These are phyloP conservation scores for Botryotinia convoluta DNA, from an alignment of 2,329 filamentous ascomycete genomes.

Conservation along the genomic window DNA sequence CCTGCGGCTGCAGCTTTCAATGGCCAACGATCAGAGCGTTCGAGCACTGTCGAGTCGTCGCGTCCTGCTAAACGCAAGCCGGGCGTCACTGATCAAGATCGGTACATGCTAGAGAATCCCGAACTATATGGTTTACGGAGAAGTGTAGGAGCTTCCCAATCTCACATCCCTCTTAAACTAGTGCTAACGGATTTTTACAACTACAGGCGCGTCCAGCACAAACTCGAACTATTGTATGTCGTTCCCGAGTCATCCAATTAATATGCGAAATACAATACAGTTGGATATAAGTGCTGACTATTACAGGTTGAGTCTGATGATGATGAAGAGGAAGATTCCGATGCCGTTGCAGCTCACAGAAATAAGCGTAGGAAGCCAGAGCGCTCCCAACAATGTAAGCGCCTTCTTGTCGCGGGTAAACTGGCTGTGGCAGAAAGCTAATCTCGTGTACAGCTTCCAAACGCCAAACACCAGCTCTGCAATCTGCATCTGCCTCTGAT, in stretches of 20 bases:
- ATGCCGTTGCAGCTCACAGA: slow-evolving; percentile 58
- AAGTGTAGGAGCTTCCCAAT: slow-evolving; percentile 62
- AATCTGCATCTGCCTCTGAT: slow-evolving; percentile 60
- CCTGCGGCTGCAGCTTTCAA: slow-evolving; percentile 49
- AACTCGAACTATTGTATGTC: slow-evolving; percentile 52
- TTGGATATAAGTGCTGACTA: slow-evolving; percentile 25
- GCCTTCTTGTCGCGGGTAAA: slow-evolving; percentile 18
- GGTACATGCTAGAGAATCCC: slow-evolving; percentile 82
- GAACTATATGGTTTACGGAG: slow-evolving; percentile 91
- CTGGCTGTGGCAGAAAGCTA: slow-evolving; percentile 26
- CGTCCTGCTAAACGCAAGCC: slow-evolving; percentile 72
- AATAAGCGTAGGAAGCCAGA: slow-evolving; percentile 68
- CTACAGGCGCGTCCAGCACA: slow-evolving; percentile 54
- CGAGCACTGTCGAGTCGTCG: slow-evolving; percentile 68
- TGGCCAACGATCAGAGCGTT: slow-evolving; percentile 50
- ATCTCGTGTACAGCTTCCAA: slow-evolving; percentile 52
- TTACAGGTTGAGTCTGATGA: slow-evolving; percentile 55
- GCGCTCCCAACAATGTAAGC: slow-evolving; percentile 61
- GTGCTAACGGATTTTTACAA: slow-evolving; percentile 27
- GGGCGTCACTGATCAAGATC: slow-evolving; percentile 65
- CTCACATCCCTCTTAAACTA: not conserved
- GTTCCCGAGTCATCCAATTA: slow-evolving; percentile 9
- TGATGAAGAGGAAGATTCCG: slow-evolving; percentile 65
- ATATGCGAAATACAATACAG: not conserved
- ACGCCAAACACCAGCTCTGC: slow-evolving; percentile 53